A percentile compares a stretch with the other conserved stretches of the same genome.
Conservation (phyloP, 2,329 filamentous ascomycete genomes). For the Penicillium sp. region DNA sequence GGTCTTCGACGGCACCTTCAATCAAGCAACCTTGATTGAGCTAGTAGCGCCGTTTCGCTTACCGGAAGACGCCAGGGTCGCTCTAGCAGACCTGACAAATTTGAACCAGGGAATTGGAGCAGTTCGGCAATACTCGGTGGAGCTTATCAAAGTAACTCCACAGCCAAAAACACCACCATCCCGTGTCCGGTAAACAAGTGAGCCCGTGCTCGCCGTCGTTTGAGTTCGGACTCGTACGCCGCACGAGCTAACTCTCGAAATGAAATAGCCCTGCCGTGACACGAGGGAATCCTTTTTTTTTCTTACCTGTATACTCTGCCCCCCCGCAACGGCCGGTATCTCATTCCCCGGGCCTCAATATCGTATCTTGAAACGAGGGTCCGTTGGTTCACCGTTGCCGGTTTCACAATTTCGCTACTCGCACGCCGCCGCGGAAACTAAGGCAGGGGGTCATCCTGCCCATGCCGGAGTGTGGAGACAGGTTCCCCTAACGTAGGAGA, state of each 20-base stretch:
- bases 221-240: background rate
- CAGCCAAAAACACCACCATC: background rate
- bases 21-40: background rate
- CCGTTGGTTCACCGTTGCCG: conserved; percentile 8
- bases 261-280: background rate
- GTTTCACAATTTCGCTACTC: conserved; percentile 10
- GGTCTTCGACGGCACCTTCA: background rate
- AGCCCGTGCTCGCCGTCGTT: background rate
- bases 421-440: conserved; percentile 10
- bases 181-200: background rate
- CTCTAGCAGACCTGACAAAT: background rate
- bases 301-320: background rate
- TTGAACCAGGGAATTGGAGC: background rate
- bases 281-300: background rate
- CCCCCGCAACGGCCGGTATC: conserved; percentile 2
- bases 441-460: conserved; percentile 18
- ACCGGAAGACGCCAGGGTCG: background rate
- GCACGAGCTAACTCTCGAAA: background rate
- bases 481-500: conserved; percentile 9
- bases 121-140: conserved; percentile 11
- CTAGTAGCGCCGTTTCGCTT: conserved; percentile 4
- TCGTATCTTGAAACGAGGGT: background rate
- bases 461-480: background rate
- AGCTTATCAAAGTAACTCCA: conserved; percentile 12
- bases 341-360: conserved; percentile 1